These are phyloP conservation scores for Styphnolobium japonicum DNA, from an alignment of 306 rosid genomes.

Conservation along the genomic window DNA sequence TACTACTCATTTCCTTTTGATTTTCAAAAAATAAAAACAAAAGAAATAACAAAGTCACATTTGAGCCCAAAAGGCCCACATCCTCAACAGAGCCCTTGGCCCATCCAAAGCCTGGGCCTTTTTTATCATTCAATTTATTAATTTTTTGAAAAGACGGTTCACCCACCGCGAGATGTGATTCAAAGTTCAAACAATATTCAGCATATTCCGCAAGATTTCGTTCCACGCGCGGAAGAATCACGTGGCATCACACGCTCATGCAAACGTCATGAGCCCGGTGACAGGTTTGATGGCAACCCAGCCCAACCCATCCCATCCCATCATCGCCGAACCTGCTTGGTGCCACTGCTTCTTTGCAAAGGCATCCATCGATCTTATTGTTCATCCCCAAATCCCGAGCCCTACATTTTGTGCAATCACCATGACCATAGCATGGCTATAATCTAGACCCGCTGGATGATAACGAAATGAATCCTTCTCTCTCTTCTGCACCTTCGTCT, in stretches of 20 bases:
- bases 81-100: neutral
- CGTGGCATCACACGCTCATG: neutral
- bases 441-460: slow-evolving; percentile 7
- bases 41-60: too few species aligned
- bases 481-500: slow-evolving; percentile 43
- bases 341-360: too few species aligned
- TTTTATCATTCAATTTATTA: neutral
- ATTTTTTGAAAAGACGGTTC: neutral
- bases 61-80: too few species aligned
- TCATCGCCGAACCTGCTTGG: neutral
- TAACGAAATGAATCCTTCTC: slow-evolving; percentile 63
- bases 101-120: neutral
- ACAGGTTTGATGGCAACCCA: neutral
- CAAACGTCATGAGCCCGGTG: neutral
- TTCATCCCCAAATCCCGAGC: neutral
- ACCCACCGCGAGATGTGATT: neutral
- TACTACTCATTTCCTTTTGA: too few species aligned
- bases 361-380: too few species aligned
- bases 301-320: neutral
- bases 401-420: neutral
- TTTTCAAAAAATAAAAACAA: too few species aligned
- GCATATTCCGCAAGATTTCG: neutral
- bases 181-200: neutral
- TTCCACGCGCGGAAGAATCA: neutral
- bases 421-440: slow-evolving; percentile 1